Percentiles rank a stretch among this genome's conserved stretches.
These are phyloP conservation scores for Rhizopus delemar DNA, from an alignment of 371 early-diverging fungal species.

Conservation along the genomic window DNA sequence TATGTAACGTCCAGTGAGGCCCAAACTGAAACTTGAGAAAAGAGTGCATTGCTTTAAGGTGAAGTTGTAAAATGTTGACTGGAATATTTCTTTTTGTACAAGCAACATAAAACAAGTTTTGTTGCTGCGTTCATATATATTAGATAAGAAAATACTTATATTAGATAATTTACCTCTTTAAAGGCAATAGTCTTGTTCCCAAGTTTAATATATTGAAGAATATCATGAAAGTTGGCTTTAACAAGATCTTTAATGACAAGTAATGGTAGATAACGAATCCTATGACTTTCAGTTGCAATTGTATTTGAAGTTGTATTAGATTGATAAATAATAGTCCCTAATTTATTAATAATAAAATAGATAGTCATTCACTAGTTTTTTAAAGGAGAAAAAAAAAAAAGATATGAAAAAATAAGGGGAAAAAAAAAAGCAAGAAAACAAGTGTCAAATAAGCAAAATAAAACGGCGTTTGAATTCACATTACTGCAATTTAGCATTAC, in stretches of 20 bases:
- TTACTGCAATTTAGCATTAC: neutral
- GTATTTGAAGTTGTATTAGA: slow-evolving; percentile 17
- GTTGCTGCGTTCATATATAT: slow-evolving; percentile 20
- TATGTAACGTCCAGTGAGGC: slow-evolving; percentile 38
- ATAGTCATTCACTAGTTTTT: slow-evolving; percentile 28
- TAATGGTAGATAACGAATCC: slow-evolving; percentile 46
- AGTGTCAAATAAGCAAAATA: neutral
- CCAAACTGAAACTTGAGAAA: slow-evolving; percentile 47
- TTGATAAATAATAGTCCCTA: slow-evolving; percentile 44
- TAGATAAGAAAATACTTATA: neutral
- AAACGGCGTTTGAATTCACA: neutral
- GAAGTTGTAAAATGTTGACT: slow-evolving; percentile 33
- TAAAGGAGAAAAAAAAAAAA: neutral
- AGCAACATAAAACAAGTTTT: slow-evolving; percentile 36
- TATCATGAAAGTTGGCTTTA: slow-evolving; percentile 41
- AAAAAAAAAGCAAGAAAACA: neutral
- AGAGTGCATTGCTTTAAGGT: slow-evolving; percentile 37
- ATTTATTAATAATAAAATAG: slow-evolving; percentile 42
- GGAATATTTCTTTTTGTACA: slow-evolving; percentile 33
- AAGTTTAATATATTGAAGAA: slow-evolving; percentile 39
- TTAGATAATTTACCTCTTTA: slow-evolving; percentile 37
- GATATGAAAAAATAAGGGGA: neutral
- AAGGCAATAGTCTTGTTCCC: slow-evolving; percentile 41
- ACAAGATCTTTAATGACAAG: slow-evolving; percentile 49
- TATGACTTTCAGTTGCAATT: slow-evolving; percentile 25